Conservation (phyloP, 257 asterid genomes). For the Sherardia arvensis region DNA sequence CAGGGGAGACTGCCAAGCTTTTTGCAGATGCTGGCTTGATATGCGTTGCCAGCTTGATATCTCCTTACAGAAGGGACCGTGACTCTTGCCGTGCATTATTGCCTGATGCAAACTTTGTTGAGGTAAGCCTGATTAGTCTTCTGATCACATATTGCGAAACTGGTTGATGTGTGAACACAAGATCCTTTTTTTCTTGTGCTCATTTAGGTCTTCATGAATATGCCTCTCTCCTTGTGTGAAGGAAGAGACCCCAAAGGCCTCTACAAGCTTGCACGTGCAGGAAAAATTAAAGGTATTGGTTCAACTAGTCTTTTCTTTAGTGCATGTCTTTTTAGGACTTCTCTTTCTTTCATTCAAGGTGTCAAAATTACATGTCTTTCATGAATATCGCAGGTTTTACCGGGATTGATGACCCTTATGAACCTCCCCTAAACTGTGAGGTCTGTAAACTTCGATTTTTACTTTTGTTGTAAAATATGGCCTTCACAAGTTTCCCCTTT, state of each 20-base stretch:
- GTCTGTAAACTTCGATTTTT: constrained; percentile 23
- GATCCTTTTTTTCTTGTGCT: not conserved
- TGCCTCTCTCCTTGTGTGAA: constrained; percentile 87
- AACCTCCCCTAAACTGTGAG: constrained; percentile 77
- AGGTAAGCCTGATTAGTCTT: constrained; percentile 40
- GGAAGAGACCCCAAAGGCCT: constrained; percentile 96
- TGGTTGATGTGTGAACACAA: not conserved
- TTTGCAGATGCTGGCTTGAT: constrained; percentile 96
- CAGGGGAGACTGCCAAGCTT: constrained; percentile 95
- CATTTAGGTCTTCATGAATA: constrained; percentile 71
- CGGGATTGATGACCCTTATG: constrained; percentile 97
- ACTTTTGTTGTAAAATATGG: not conserved
- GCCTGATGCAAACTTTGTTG: constrained; percentile 58
- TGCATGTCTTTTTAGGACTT: not conserved
- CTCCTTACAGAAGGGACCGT: constrained; percentile 94
- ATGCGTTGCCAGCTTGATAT: constrained; percentile 92
- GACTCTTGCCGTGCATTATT: constrained; percentile 81
- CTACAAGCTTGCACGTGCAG: constrained; percentile 94
- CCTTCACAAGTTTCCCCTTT: not conserved
- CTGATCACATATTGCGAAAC: constrained; percentile 1
- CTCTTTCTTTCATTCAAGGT: not conserved
- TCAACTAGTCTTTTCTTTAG: not conserved
- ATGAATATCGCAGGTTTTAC: constrained; percentile 62
- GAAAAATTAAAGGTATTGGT: constrained; percentile 70
- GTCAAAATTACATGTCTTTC: not conserved